These are phyloP conservation scores for Pleurotus sapidus DNA, from an alignment of 768 basidiomycete genomes.

Conservation along the genomic window DNA sequence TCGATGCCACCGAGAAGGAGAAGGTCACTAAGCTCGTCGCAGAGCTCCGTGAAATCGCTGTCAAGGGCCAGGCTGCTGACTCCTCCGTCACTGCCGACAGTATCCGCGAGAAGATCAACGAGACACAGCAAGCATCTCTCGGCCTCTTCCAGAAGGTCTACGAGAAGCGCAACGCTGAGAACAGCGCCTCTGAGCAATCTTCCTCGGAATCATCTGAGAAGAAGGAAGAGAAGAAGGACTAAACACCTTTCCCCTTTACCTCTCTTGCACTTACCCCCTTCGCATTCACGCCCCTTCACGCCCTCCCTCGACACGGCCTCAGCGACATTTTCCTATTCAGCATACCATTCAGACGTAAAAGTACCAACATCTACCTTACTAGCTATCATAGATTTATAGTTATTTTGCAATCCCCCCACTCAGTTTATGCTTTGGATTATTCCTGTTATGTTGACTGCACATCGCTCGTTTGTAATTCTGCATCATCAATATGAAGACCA, in stretches of 20 bases:
- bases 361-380: constrained; percentile 13
- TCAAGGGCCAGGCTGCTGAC: constrained; percentile 89
- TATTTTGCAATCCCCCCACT: not conserved
- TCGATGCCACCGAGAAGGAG: constrained; percentile 89
- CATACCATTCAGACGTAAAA: not conserved
- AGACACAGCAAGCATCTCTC: constrained; percentile 92
- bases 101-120: constrained; percentile 90
- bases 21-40: constrained; percentile 85
- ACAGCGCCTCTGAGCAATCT: constrained; percentile 40
- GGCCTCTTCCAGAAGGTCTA: constrained; percentile 98
- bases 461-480: constrained; percentile 1
- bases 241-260: constrained; percentile 23
- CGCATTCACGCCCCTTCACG: constrained; percentile 7
- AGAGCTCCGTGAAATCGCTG: constrained; percentile 86
- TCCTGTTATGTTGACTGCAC: constrained; percentile 1
- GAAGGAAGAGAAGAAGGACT: constrained; percentile 88
- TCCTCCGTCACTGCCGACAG: constrained; percentile 75
- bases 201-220: constrained; percentile 36
- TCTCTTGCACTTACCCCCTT: constrained; percentile 9
- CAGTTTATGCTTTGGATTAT: constrained; percentile 2
- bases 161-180: constrained; percentile 86
- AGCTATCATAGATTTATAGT: not conserved
- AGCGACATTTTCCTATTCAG: not conserved
- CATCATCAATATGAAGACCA: not conserved
- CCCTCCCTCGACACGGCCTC: constrained; percentile 12